Evolutionary conservation across 2,329 filamentous ascomycete species (phyloP).

Genomic region (Trichophyton equinum): DNA sequence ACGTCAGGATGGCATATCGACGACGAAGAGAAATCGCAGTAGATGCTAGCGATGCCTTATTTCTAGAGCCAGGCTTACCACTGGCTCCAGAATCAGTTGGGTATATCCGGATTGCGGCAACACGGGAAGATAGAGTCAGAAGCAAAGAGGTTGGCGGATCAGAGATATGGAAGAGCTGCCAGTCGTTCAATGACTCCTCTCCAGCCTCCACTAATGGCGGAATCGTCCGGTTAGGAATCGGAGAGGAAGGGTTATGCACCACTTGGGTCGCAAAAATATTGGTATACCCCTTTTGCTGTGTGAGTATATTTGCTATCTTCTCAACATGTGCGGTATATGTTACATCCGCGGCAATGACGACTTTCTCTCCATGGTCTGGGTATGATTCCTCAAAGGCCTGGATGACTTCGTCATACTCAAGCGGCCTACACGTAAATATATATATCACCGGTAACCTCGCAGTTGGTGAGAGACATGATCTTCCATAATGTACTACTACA

Average conservation of each 20-base stretch:
- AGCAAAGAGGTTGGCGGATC: conserved; percentile 70
- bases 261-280: conserved; percentile 58
- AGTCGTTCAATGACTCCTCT: conserved; percentile 45
- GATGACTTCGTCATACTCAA: conserved; percentile 50
- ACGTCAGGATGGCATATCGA: conserved; percentile 75
- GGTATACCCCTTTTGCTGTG: conserved; percentile 50
- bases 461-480: conserved; percentile 83
- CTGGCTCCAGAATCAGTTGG: conserved; percentile 37
- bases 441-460: conserved; percentile 78
- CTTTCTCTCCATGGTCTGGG: conserved; percentile 46
- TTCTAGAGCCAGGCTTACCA: conserved; percentile 16
- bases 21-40: conserved; percentile 56
- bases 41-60: conserved; percentile 36
- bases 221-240: conserved; percentile 72
- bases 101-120: conserved; percentile 66
- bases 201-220: conserved; percentile 38
- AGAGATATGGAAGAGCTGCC: conserved; percentile 74
- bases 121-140: conserved; percentile 72
- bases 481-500: conserved; percentile 85
- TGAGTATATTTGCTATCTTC: conserved; percentile 43
- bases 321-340: conserved; percentile 68
- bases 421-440: conserved; percentile 64
- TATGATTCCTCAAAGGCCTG: conserved; percentile 58
- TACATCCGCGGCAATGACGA: conserved; percentile 79
- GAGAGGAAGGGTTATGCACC: conserved; percentile 62